Evolutionary conservation across 2,329 filamentous ascomycete genomes (phyloP), one percentile per base, ranked within the genome.

Genomic region (Apiospora marii): DNA sequence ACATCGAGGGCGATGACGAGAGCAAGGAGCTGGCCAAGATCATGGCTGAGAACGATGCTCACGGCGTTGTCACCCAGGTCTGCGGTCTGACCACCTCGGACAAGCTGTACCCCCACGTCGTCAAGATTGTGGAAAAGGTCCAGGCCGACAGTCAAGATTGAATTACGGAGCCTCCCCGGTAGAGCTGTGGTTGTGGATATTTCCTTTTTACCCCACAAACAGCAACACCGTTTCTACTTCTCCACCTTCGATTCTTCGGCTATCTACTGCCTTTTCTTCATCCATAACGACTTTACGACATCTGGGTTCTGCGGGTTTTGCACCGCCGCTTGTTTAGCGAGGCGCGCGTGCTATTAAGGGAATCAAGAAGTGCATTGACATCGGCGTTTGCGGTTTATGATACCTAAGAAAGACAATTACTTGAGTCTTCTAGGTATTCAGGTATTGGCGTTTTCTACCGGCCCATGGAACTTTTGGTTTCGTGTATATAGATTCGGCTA

Each of bases 1-100:
- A 98, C 78, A 93, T 98, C 72, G 90, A 95, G 78, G 95, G 92
- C 16, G 96, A 99, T 75, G 94, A 97, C 0, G 96, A 98, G 89
- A 97, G 93, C 75, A 87, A 85, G 76, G 92, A 97, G 84, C 89
- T 99, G 14, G 94, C 94, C 79, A 91, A 93, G 86, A 94, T 97
- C 80, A 92, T 99, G 86, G 91, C 93, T 74, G 88, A 92, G 75
- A 89, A 92, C 80, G 87, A 87, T 2, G 87, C 96, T 19, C 91
- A 93, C 77, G 92, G 93, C 1, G 93, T 96, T 12, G 94, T 96
- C 67, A 85, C 87, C 81, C 90, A 96, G 83, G 89, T 99, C 75
- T 97, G 94, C 77, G 95, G 95, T 53, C 87, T 99, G 72, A 91
- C 94, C 78, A 85, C 90, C 73, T 86, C 83, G 34, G 94, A 98